A percentile compares a stretch with the other conserved stretches of the same genome.
Conservation (phyloP, 2,329 filamentous ascomycete genomes). For the Lachnum nothofagi region DNA sequence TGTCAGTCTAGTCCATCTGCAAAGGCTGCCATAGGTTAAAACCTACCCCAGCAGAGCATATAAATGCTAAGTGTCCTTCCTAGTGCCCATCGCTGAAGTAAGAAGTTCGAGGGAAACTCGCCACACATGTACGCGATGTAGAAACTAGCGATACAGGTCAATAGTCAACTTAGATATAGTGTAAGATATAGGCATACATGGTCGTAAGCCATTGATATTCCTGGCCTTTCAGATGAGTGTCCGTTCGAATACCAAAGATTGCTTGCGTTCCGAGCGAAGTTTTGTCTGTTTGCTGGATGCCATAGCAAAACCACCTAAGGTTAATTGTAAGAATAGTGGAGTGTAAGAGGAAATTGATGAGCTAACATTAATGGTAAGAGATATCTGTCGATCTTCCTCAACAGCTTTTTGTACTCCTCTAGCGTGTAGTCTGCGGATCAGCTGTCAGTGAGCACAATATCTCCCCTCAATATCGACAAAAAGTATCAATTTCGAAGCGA, state of each 20-base stretch:
- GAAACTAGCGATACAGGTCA: conserved; percentile 13
- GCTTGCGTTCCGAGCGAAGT: conserved; percentile 45
- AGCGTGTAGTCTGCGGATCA: conserved; percentile 32
- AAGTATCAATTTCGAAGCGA: neutral
- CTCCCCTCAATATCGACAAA: too few species aligned
- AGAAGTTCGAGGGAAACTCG: conserved; percentile 33
- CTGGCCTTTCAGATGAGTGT: conserved; percentile 40
- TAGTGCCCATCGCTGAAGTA: conserved; percentile 29
- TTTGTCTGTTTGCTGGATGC: conserved; percentile 46
- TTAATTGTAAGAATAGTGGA: neutral
- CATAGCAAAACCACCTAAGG: conserved; percentile 37
- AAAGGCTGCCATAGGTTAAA: neutral
- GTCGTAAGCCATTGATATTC: conserved; percentile 45
- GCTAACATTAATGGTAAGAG: conserved; percentile 45
- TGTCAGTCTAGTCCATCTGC: neutral
- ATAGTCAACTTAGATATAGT: neutral
- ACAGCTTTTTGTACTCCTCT: conserved; percentile 37
- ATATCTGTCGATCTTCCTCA: conserved; percentile 41
- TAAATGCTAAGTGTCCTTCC: conserved; percentile 27
- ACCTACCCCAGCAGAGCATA: conserved; percentile 30
- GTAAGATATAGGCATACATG: conserved; percentile 4
- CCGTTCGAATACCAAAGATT: conserved; percentile 42
- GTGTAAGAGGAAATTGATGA: neutral
- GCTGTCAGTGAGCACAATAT: too few species aligned
- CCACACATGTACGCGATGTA: conserved; percentile 31